Conservation (phyloP, 2,329 filamentous ascomycete genomes). For the Periconia sp. region DNA sequence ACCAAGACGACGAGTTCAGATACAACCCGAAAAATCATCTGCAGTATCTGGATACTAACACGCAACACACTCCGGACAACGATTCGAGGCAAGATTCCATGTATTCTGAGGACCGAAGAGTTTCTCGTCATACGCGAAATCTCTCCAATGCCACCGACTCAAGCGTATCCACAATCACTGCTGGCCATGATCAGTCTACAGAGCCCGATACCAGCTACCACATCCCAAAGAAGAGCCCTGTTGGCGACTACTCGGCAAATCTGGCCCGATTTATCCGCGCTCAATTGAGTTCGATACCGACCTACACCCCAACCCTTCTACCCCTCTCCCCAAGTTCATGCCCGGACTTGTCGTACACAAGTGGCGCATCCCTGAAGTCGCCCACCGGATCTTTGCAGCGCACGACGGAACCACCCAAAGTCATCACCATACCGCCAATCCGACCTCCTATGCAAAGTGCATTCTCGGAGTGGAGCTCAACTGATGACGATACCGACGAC, state of each 20-base stretch:
- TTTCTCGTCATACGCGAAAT: constrained; percentile 23
- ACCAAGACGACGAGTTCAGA: constrained; percentile 12
- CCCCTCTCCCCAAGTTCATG: constrained; percentile 31
- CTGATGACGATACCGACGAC: constrained; percentile 31
- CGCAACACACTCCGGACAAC: not conserved
- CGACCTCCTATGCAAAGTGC: constrained; percentile 36
- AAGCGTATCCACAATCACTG: constrained; percentile 32
- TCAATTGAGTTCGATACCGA: constrained; percentile 37
- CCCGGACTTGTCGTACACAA: constrained; percentile 29
- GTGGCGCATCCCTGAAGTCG: constrained; percentile 22
- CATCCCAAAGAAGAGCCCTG: constrained; percentile 16
- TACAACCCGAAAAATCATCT: constrained; percentile 35
- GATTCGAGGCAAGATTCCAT: constrained; percentile 11
- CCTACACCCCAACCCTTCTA: constrained; percentile 22
- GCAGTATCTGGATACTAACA: constrained; percentile 25
- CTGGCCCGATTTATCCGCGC: constrained; percentile 40
- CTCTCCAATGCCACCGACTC: constrained; percentile 33
- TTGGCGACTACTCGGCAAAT: constrained; percentile 39
- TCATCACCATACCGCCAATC: constrained; percentile 33
- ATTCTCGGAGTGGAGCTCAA: constrained; percentile 43
- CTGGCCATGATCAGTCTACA: constrained; percentile 8
- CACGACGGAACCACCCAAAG: constrained; percentile 21
- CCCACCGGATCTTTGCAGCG: constrained; percentile 18
- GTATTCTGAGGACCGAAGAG: constrained; percentile 9
- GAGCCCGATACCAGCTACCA: constrained; percentile 6